Conservation (phyloP, 192 early-diverging fungal genomes). For the Rhizoclosmatium globosum region DNA sequence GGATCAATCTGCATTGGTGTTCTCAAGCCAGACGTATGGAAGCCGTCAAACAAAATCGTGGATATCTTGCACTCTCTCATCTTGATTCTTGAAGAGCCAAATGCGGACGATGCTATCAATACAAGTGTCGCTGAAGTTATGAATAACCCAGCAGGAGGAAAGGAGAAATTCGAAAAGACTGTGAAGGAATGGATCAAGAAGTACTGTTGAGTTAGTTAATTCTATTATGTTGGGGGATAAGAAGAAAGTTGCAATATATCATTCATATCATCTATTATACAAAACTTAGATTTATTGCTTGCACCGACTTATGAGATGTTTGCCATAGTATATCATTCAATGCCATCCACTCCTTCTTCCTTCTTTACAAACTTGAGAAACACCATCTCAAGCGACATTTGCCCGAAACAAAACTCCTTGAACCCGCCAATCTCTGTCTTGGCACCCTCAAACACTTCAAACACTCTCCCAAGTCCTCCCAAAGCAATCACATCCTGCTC, state of each 20-base stretch:
- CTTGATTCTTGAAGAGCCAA: slow-evolving; percentile 74
- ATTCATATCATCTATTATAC: too few relatives aligned
- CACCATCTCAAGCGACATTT: slow-evolving; percentile 69
- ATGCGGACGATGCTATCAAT: slow-evolving; percentile 85
- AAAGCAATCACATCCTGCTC: slow-evolving; percentile 6
- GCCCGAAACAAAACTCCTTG: slow-evolving; percentile 64
- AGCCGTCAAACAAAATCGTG: slow-evolving; percentile 76
- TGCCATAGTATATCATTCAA: neutral
- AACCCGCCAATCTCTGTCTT: slow-evolving; percentile 42
- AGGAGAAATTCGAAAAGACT: slow-evolving; percentile 64
- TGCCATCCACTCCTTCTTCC: neutral
- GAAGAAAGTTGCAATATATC: too few relatives aligned
- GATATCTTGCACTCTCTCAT: slow-evolving; percentile 74
- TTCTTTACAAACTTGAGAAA: slow-evolving; percentile 67
- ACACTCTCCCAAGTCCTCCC: slow-evolving; percentile 51
- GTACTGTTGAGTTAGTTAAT: neutral
- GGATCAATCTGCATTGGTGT: slow-evolving; percentile 80
- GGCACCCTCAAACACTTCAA: slow-evolving; percentile 53
- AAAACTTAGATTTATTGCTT: too few relatives aligned
- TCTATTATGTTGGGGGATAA: too few relatives aligned
- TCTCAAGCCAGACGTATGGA: slow-evolving; percentile 85
- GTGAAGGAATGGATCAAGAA: slow-evolving; percentile 80
- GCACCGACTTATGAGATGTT: neutral
- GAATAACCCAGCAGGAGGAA: slow-evolving; percentile 38
- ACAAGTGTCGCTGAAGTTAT: slow-evolving; percentile 77